Evolutionary conservation across 148 eudicot genomes (phyloP), one percentile per base, ranked within the genome.

Genomic region (Nepenthes gracilis): DNA sequence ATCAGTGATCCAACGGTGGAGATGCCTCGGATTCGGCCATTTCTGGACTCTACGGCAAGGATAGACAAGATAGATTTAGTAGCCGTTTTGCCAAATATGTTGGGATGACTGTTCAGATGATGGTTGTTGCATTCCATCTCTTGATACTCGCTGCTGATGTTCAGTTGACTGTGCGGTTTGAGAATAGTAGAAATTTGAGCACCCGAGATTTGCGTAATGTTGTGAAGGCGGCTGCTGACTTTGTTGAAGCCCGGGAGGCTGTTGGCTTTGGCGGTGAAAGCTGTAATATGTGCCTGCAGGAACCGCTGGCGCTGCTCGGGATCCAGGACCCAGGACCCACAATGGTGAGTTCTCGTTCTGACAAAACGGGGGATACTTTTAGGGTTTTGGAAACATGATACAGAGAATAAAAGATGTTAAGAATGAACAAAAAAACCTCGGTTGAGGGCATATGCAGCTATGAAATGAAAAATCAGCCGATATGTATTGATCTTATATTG

Each of bases 221-320:
- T 84, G 90, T 32, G 84, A 62, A n/a, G 74, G 76, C 5, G 74
- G 80, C 69, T 83, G 97, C 74, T 83, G 93, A 53, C 57, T 78
- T 72, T 92, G 97, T 63, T 88, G 66, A 59, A 71, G 85, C 54
- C 86, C 97, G 38, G 80, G 73, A 0, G 84, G 67, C 73, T 81
- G 80, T 71, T 82, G 88, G 70, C 47, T 74, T 63, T 81, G 97
- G 49, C 87, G 88, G 77, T 83, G 94, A 57, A 78, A 80, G 67
- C 74, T 77, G 81, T 88, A 85, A 78, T 92, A 92, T 55, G 88
- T 78, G 78, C 71, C 82, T 4, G 90, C 81, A 51, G 90, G 94
- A 55, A 83, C 77, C n/a, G 85, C 90, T 32, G 96, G 81, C 80
- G 85, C 68, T 65, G 96, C 80, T 73, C 96, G 75, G 0, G 97